Base-by-base conservation (phyloP, 805 yeast species). In the Teunomyces panamensis region DNA sequence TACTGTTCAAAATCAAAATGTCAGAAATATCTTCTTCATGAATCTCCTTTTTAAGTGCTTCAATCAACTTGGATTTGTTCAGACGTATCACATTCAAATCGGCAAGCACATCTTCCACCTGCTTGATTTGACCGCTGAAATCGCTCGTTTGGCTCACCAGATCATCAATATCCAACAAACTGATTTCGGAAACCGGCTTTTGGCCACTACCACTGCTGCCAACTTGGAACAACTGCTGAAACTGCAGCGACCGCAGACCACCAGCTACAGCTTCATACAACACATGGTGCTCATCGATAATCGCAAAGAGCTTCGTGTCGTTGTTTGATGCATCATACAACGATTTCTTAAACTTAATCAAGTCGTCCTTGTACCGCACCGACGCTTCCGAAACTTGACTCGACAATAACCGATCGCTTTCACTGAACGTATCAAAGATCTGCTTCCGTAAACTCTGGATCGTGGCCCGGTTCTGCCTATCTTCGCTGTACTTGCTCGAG, bases 11-110 rank as follows among this genome's bases (percentile, higher is more conserved):
- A 7, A 92, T 78, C 29, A 92, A 72, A 9, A 84, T 71, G 45
- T 85, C 83, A 0, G 96, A 85, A 43, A 90, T 89, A 60, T 92
- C 97, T 66, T 92, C 98, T 10, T 77, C 74, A 57, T 84, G 94
- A 30, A 87, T 83, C 42, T 79, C 78, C 5, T 72, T 75, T 59
- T 89, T 89, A 57, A 92, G 73, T 43, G 83, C 88, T 1, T 74
- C 74, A 30, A 87, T 70, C 1, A 85, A 74, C 33, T 80, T 73
- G 5, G 70, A 63, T 41, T 95, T 80, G 61, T 87, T 94, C 29
- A 77, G 70, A 56, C 82, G 82, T 49, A 89, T 61, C 39, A 79
- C 73, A 48, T 79, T 79, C 57, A 92, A 73, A 47, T 83, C 84
- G 42, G 79, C 80, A 39, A 85, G 68, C 13, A 75, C 63, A n/a